Conservation (phyloP, 2,329 filamentous ascomycete genomes). For the Fusarium metavorans region DNA sequence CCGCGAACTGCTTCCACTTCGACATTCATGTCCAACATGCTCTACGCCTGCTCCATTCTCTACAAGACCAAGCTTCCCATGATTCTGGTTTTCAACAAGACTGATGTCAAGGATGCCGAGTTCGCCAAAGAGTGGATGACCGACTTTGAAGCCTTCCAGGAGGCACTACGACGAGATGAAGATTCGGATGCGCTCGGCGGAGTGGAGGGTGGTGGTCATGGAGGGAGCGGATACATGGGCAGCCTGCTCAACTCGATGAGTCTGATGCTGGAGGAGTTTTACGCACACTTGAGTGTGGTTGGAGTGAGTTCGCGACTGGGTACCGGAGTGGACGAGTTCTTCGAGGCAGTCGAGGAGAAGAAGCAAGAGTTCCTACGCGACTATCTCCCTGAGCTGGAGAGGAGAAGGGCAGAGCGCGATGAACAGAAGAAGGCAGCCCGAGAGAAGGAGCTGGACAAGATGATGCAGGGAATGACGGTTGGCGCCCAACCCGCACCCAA, state of each 20-base stretch:
- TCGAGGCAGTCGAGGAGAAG: constrained; percentile 88
- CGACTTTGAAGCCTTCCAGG: constrained; percentile 96
- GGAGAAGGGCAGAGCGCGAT: constrained; percentile 79
- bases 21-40: constrained; percentile 99
- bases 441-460: constrained; percentile 86
- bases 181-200: constrained; percentile 81
- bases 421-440: constrained; percentile 77
- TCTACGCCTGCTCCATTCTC: constrained; percentile 97
- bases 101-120: constrained; percentile 89
- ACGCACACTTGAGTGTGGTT: constrained; percentile 91
- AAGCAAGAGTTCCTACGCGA: constrained; percentile 88
- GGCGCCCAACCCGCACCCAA: constrained; percentile 50
- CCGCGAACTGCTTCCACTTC: constrained; percentile 92
- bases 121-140: constrained; percentile 99
- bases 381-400: constrained; percentile 92
- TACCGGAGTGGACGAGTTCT: constrained; percentile 92
- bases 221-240: constrained; percentile 95
- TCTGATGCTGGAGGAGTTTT: constrained; percentile 96
- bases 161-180: constrained; percentile 84
- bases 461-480: constrained; percentile 92
- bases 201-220: constrained; percentile 73
- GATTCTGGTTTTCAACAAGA: constrained; percentile 99
- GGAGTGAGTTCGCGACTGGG: constrained; percentile 95
- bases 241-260: constrained; percentile 98
- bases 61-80: constrained; percentile 99